Percentiles rank a stretch among this genome's conserved stretches.
These are phyloP conservation scores for Colletotrichum ledebouriae DNA, from an alignment of 2,329 filamentous ascomycete genomes.

Conservation along the genomic window DNA sequence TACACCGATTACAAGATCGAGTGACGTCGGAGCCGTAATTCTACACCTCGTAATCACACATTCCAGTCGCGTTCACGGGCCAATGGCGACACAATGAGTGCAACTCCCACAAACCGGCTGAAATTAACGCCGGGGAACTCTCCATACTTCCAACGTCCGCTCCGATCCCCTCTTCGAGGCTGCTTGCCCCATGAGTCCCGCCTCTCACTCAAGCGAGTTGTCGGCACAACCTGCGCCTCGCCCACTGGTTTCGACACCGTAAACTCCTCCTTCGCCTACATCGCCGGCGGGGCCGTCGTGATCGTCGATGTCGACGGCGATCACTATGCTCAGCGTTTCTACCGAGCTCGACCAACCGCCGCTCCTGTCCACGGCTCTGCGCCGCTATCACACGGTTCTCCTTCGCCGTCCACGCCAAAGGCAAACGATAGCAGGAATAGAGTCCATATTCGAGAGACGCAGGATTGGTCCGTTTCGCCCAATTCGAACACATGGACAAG, in stretches of 20 bases:
- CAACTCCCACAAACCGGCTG: conserved; percentile 71
- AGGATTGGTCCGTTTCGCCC: conserved; percentile 73
- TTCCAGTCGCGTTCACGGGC: conserved; percentile 46
- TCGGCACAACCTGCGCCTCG: conserved; percentile 89
- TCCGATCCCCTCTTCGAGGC: conserved; percentile 72
- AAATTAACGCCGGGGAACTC: conserved; percentile 84
- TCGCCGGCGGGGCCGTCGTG: conserved; percentile 93
- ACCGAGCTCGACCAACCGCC: conserved; percentile 84
- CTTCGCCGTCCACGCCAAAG: conserved; percentile 69
- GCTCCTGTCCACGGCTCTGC: conserved; percentile 73
- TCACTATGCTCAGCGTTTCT: conserved; percentile 84
- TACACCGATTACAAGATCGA: not conserved
- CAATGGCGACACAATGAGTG: conserved; percentile 71
- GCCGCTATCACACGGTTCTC: conserved; percentile 61
- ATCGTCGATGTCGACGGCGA: conserved; percentile 83
- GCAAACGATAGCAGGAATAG: conserved; percentile 74
- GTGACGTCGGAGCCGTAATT: conserved; percentile 25
- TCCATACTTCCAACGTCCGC: conserved; percentile 73
- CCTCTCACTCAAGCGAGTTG: conserved; percentile 84
- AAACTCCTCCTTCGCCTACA: conserved; percentile 85
- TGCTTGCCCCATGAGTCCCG: conserved; percentile 65
- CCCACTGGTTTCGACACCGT: conserved; percentile 90
- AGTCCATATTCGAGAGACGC: conserved; percentile 60
- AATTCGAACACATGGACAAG: conserved; percentile 84
- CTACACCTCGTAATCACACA: conserved; percentile 21